phyloP scores from a whole-genome alignment of 192 early-diverging fungal species.

The Mortierella antarctica region DNA sequence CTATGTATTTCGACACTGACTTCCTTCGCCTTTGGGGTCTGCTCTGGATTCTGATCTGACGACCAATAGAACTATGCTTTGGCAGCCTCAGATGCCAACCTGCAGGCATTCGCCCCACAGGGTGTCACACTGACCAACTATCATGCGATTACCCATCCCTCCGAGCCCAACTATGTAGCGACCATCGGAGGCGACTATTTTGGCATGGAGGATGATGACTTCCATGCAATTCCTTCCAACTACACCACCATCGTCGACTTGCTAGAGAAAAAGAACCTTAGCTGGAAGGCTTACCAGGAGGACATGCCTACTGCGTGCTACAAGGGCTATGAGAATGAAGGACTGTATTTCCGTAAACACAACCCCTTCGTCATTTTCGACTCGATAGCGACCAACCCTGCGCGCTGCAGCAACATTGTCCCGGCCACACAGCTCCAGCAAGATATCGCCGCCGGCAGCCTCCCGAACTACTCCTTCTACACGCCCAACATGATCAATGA shows the following conservation, averaged over 20 bases:
- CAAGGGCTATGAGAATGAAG: conserved; percentile 33
- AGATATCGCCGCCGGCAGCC: conserved; percentile 55
- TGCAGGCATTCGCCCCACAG: conserved; percentile 17
- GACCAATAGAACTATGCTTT: conserved; percentile 31
- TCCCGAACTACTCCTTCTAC: conserved; percentile 44
- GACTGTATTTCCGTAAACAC: conserved; percentile 75
- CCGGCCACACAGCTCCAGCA: conserved; percentile 60
- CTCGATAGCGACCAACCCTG: conserved; percentile 62
- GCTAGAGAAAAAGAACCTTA: conserved; percentile 64
- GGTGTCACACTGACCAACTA: conserved; percentile 71
- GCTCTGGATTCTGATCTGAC: neutral
- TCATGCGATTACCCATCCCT: conserved; percentile 69
- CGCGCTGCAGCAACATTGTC: conserved; percentile 74
- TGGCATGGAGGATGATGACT: conserved; percentile 61
- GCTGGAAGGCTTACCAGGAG: conserved; percentile 78
- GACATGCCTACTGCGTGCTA: conserved; percentile 63
- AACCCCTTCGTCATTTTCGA: conserved; percentile 79
- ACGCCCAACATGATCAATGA: conserved; percentile 73
- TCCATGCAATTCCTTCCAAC: conserved; percentile 56
- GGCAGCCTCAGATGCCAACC: conserved; percentile 10
- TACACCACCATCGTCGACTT: conserved; percentile 61
- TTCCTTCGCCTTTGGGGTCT: neutral
- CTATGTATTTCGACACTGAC: neutral
- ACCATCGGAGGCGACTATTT: conserved; percentile 63
- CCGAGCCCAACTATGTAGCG: conserved; percentile 82